Evolutionary conservation across 106 monocot species (phyloP).

Genomic region (Ottelia alismoides): DNA sequence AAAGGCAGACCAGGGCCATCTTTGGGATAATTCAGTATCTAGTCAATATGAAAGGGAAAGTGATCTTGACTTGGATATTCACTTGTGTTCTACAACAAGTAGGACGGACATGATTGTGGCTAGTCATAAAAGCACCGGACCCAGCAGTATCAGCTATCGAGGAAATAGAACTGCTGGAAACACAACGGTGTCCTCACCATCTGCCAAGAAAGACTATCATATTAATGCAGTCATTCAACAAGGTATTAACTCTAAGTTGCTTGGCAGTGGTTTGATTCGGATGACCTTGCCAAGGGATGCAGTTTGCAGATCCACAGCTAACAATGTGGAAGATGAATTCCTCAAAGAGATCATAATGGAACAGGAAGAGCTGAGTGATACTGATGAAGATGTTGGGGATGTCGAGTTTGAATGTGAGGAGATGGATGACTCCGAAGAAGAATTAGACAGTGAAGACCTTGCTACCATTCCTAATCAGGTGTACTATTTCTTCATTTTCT

Average conservation of each 20-base stretch:
- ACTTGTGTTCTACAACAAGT: slow-evolving; percentile 28
- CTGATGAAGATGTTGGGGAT: slow-evolving; percentile 73
- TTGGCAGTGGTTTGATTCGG: background rate
- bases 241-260: background rate
- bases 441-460: slow-evolving; percentile 20
- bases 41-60: slow-evolving; percentile 27
- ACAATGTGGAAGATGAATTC: slow-evolving; percentile 27
- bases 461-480: too few species aligned
- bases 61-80: slow-evolving; percentile 69
- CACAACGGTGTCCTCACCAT: background rate
- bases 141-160: background rate
- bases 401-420: slow-evolving; percentile 92
- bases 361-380: slow-evolving; percentile 96
- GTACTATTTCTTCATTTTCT: too few species aligned
- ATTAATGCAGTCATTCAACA: slow-evolving; percentile 10
- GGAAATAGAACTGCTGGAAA: slow-evolving; percentile 8
- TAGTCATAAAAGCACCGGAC: slow-evolving; percentile 8
- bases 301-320: slow-evolving; percentile 7
- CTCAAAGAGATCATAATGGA: slow-evolving; percentile 81
- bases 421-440: slow-evolving; percentile 88
- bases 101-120: slow-evolving; percentile 1
- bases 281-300: background rate
- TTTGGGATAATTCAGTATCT: slow-evolving; percentile 4
- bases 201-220: slow-evolving; percentile 4
- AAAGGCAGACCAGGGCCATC: slow-evolving; percentile 1